Conservation (phyloP, 202 grass and related monocot species). For the Saccharum hybrid region DNA sequence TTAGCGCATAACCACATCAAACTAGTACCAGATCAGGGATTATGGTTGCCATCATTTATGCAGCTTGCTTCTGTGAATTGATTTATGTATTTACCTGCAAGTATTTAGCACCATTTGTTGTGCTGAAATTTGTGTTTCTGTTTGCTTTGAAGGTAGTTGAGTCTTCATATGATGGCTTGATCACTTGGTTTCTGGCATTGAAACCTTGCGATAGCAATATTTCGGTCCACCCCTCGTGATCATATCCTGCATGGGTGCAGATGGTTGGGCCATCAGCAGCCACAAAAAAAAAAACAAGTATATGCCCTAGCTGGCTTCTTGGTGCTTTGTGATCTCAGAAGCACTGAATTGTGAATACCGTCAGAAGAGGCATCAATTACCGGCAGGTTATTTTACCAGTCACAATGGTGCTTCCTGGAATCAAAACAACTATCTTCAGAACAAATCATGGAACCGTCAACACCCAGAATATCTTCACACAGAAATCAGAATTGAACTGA, state of each 20-base stretch:
- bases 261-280: slow-evolving; percentile 37
- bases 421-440: slow-evolving; percentile 28
- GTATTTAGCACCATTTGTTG: slow-evolving; percentile 23
- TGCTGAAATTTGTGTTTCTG: slow-evolving; percentile 37
- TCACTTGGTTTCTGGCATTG: slow-evolving; percentile 39
- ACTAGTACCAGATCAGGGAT: background rate
- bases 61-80: slow-evolving; percentile 13
- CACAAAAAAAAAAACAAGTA: background rate
- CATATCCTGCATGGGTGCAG: slow-evolving; percentile 29
- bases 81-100: slow-evolving; percentile 18
- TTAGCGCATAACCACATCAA: background rate
- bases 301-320: slow-evolving; percentile 11
- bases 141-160: slow-evolving; percentile 54
- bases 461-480: slow-evolving; percentile 21
- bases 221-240: slow-evolving; percentile 30
- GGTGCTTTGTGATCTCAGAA: slow-evolving; percentile 40
- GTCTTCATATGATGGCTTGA: slow-evolving; percentile 33
- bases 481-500: slow-evolving; percentile 16
- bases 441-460: slow-evolving; percentile 34
- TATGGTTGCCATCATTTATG: slow-evolving; percentile 19
- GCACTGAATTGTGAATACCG: slow-evolving; percentile 20
- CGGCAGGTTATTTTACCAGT: slow-evolving; percentile 17
- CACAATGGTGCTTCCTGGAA: slow-evolving; percentile 29
- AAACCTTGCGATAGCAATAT: slow-evolving; percentile 11
- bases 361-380: background rate